These are phyloP conservation scores for Apophysomyces elegans DNA, from an alignment of 371 early-diverging fungal genomes.

Conservation along the genomic window DNA sequence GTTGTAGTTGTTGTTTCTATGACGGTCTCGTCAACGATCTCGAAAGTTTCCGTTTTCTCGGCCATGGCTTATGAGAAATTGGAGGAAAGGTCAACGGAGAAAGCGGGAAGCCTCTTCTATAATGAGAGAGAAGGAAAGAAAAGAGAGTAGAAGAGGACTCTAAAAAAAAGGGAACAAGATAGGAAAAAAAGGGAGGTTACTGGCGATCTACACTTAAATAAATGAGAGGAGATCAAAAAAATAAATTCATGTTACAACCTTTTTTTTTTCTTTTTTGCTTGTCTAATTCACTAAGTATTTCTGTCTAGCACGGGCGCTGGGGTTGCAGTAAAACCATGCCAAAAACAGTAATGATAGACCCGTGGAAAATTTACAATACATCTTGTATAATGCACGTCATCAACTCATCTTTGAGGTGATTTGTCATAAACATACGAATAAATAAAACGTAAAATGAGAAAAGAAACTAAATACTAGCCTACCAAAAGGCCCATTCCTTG, in stretches of 20 bases:
- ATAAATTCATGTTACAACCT: conserved; percentile 8
- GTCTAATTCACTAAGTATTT: not conserved
- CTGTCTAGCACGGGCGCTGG: conserved; percentile 7
- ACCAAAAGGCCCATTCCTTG: not conserved
- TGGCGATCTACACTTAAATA: conserved; percentile 6
- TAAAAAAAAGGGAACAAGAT: not conserved
- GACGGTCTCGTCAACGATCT: conserved; percentile 15
- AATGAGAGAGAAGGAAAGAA: not conserved
- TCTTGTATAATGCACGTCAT: conserved; percentile 8
- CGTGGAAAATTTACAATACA: conserved; percentile 5
- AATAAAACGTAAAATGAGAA: not conserved
- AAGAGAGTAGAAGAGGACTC: not conserved
- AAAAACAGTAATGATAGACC: conserved; percentile 8
- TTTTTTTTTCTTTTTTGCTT: not conserved
- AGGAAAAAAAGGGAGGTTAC: not conserved
- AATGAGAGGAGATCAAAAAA: conserved; percentile 9
- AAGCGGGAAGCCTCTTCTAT: conserved; percentile 2
- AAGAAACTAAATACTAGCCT: not conserved
- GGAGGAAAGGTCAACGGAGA: not conserved
- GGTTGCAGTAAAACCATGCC: conserved; percentile 6
- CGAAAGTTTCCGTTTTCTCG: conserved; percentile 17
- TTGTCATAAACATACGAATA: not conserved
- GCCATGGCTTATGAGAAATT: conserved; percentile 16
- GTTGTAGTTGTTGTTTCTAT: conserved; percentile 12
- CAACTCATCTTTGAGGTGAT: not conserved